Percentiles rank a stretch among this genome's conserved stretches.
phyloP scores from a whole-genome alignment of 1,139 yeast genomes.

The Geotrichum cucujoidarum region DNA sequence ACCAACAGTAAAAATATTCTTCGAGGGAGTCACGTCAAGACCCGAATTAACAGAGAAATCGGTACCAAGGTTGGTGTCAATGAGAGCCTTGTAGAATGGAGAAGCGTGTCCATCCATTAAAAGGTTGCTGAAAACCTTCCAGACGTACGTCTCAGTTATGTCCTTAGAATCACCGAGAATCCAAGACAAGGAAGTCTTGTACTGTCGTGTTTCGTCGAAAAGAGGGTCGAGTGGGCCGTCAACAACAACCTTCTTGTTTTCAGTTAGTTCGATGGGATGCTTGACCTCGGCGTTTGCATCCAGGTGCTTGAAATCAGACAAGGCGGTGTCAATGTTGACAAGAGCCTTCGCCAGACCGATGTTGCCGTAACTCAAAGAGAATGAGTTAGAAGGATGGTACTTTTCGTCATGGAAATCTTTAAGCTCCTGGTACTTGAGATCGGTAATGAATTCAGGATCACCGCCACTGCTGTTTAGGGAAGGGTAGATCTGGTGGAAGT shows the following conservation, averaged over 20 bases:
- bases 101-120: constrained; percentile 90
- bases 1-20: constrained; percentile 78
- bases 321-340: constrained; percentile 50
- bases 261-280: constrained; percentile 44
- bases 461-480: constrained; percentile 90
- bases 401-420: constrained; percentile 65
- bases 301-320: constrained; percentile 44
- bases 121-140: constrained; percentile 67
- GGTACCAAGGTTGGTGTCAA: constrained; percentile 79
- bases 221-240: constrained; percentile 83
- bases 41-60: constrained; percentile 90
- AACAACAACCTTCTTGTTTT: constrained; percentile 39
- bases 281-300: constrained; percentile 33
- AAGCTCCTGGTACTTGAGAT: constrained; percentile 67
- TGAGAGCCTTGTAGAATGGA: constrained; percentile 75
- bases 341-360: constrained; percentile 62
- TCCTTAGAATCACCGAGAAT: constrained; percentile 69
- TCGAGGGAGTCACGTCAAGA: constrained; percentile 74
- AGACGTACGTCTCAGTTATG: constrained; percentile 62
- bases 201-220: constrained; percentile 66
- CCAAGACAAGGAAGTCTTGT: constrained; percentile 84
- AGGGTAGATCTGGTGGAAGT: constrained; percentile 81
- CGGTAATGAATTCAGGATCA: constrained; percentile 77
- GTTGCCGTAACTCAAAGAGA: constrained; percentile 82
- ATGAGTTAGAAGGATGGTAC: constrained; percentile 89